Evolutionary conservation across 2,329 filamentous ascomycete genomes (phyloP).

Genomic region (Didymella pomorum): DNA sequence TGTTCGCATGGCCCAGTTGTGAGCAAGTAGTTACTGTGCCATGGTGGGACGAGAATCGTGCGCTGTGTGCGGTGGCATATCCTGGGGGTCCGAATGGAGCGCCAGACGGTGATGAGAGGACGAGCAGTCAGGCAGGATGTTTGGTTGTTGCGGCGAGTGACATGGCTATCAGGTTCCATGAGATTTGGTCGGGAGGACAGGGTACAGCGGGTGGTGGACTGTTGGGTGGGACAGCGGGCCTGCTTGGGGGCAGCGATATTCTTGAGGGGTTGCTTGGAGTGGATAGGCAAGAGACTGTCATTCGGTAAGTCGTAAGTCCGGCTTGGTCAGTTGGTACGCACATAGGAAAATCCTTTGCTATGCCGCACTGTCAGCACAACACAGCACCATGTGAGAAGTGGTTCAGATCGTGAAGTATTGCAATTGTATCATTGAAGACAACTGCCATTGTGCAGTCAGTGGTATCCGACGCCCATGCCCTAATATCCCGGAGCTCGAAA

Average conservation of each 20-base stretch:
- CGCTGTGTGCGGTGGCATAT: slow-evolving; percentile 87
- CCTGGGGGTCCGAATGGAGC: slow-evolving; percentile 66
- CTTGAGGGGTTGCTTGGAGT: slow-evolving; percentile 83
- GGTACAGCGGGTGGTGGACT: slow-evolving; percentile 61
- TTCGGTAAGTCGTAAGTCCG: slow-evolving; percentile 43
- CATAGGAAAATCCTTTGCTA: slow-evolving; percentile 2
- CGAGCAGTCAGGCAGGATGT: slow-evolving; percentile 72
- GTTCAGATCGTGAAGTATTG: slow-evolving; percentile 42
- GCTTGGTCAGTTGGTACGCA: not conserved
- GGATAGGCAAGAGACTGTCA: slow-evolving; percentile 67
- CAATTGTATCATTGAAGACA: slow-evolving; percentile 50
- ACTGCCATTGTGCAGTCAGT: slow-evolving; percentile 47
- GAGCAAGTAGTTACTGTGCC: slow-evolving; percentile 84
- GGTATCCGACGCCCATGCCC: slow-evolving; percentile 47
- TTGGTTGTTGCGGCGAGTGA: slow-evolving; percentile 93
- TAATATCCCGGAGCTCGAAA: slow-evolving; percentile 41
- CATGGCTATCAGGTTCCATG: slow-evolving; percentile 92
- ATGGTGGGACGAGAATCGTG: slow-evolving; percentile 80
- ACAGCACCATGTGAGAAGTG: not conserved
- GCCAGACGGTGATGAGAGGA: slow-evolving; percentile 30
- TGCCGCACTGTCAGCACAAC: not conserved
- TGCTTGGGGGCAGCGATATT: slow-evolving; percentile 84
- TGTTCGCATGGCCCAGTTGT: slow-evolving; percentile 95
- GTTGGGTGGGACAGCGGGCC: slow-evolving; percentile 40
- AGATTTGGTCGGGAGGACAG: slow-evolving; percentile 78